phyloP scores from a whole-genome alignment of 2,329 filamentous ascomycete genomes.

The Trichocomaceae sp. region DNA sequence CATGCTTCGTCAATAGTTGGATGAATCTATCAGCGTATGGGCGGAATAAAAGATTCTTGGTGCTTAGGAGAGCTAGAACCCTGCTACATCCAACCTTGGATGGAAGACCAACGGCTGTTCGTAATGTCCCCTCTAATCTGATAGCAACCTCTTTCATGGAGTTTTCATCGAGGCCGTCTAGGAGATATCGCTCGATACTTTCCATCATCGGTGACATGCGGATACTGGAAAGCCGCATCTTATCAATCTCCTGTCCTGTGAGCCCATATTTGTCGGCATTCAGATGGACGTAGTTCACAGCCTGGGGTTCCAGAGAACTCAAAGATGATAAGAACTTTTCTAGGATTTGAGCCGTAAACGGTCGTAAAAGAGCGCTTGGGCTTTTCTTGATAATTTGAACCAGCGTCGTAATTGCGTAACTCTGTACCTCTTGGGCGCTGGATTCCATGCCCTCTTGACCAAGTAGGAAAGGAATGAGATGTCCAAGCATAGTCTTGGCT shows the following conservation, averaged over 20 bases:
- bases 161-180: slow-evolving; percentile 72
- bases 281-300: slow-evolving; percentile 86
- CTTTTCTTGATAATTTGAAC: slow-evolving; percentile 86
- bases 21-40: slow-evolving; percentile 71
- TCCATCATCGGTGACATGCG: slow-evolving; percentile 85
- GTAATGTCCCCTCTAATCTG: slow-evolving; percentile 70
- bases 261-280: slow-evolving; percentile 78
- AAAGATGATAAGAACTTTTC: slow-evolving; percentile 74
- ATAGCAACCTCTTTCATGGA: slow-evolving; percentile 71
- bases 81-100: slow-evolving; percentile 88
- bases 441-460: slow-evolving; percentile 86
- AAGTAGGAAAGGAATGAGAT: slow-evolving; percentile 83
- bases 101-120: slow-evolving; percentile 79
- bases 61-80: slow-evolving; percentile 76
- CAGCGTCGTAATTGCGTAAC: slow-evolving; percentile 75
- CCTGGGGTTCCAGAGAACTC: slow-evolving; percentile 81
- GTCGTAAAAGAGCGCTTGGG: slow-evolving; percentile 64
- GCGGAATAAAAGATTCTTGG: slow-evolving; percentile 65
- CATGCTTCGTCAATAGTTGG: slow-evolving; percentile 68
- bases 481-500: slow-evolving; percentile 71
- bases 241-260: slow-evolving; percentile 84
- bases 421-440: slow-evolving; percentile 76
- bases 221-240: slow-evolving; percentile 72
- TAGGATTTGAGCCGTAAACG: slow-evolving; percentile 75
- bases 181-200: slow-evolving; percentile 72